Evolutionary conservation across 257 asterid species (phyloP), one percentile per base, ranked within the genome.

Genomic region (Nicotiana attenuata): DNA sequence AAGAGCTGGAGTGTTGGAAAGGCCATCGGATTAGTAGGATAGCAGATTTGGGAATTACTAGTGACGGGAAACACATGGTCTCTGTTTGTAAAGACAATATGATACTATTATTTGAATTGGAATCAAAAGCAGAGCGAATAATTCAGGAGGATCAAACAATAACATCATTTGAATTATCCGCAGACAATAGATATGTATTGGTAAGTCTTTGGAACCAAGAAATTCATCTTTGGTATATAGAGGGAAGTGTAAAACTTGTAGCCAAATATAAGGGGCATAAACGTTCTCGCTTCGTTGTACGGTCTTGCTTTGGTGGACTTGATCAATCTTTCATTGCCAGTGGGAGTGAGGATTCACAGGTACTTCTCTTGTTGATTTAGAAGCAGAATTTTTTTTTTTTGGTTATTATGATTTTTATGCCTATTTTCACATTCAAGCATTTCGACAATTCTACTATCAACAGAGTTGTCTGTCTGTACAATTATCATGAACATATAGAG

Each of bases 271-370:
- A 86, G 86, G 99, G 99, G 82, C 98, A 96, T 87, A 93, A 85
- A 82, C 96, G 90, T 16, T 63, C 90, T 35, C 97, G 99, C 52
- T 96, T 86, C 83, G 90, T 96, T 11, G 90, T 96, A 24, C 89
- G 94, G 87, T 90, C 97, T 16, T 96, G 99, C 86, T 92, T 96
- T 57, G 99, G 98, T 78, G 98, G 99, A 78, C 68, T 90, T 31
- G 90, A 90, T 17, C 95, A 94, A 86, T 89, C 96, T 65, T 96
- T 96, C 80, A 83, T 96, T 60, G 97, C 97, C 76, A 94, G 99
- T 65, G 99, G 99, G 60, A 96, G 99, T 17, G 99, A 96, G 89
- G 94, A 96, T 88, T 94, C 99, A 33, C 95, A 88, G 97, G 99
- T 96, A 88, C 22, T 64, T 78, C 71, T 63, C 68, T 45, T 68